phyloP scores from a whole-genome alignment of 345 rosid genomes.

The Corchorus capsularis region DNA sequence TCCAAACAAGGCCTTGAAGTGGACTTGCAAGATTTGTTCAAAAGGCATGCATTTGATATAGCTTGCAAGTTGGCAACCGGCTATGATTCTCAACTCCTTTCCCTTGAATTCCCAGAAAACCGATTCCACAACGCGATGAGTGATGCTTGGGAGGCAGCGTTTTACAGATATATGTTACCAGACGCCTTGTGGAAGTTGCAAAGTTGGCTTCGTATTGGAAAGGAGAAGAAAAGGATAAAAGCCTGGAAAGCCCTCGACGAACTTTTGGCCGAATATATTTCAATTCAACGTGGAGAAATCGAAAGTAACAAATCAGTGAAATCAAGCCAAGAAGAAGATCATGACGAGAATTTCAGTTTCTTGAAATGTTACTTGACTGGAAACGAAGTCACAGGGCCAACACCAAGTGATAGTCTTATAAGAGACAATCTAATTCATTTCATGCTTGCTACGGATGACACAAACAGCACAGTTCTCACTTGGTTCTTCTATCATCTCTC shows the following conservation, averaged over 20 bases:
- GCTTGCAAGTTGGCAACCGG: constrained; percentile 6
- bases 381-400: background rate
- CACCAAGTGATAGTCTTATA: background rate
- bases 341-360: constrained; percentile 13
- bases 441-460: constrained; percentile 9
- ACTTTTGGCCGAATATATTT: constrained; percentile 4
- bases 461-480: constrained; percentile 8
- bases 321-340: background rate
- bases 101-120: background rate
- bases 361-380: constrained; percentile 16
- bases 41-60: background rate
- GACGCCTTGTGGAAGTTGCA: constrained; percentile 21
- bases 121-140: constrained; percentile 9
- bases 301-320: background rate
- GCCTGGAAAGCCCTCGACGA: constrained; percentile 5
- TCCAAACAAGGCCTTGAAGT: background rate
- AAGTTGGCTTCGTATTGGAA: constrained; percentile 18
- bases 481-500: constrained; percentile 27
- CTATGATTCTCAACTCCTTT: background rate
- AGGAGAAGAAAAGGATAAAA: constrained; percentile 16
- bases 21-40: constrained; percentile 27
- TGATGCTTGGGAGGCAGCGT: constrained; percentile 7
- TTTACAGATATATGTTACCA: constrained; percentile 3
- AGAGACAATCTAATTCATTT: constrained; percentile 1
- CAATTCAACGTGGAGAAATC: background rate